Conservation (phyloP, 495 filamentous ascomycete species). For the Hypoxylon cercidicola region DNA sequence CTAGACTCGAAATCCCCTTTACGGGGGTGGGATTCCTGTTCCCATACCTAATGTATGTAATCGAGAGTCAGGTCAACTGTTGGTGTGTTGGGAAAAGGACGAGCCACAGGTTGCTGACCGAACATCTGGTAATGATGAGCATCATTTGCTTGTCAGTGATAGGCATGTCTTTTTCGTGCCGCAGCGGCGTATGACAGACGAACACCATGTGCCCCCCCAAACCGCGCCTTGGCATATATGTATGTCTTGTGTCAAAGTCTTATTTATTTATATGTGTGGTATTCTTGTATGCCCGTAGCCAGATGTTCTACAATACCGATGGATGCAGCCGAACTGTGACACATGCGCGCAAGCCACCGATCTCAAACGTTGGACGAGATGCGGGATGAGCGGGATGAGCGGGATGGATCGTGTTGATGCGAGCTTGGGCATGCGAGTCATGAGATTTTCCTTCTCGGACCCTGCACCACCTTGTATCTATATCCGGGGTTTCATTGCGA, state of each 20-base stretch:
- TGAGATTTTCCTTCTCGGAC: constrained; percentile 31
- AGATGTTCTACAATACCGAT: constrained; percentile 32
- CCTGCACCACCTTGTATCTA: constrained; percentile 33
- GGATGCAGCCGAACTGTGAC: constrained; percentile 42
- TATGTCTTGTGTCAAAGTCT: constrained; percentile 15
- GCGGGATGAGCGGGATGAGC: constrained; percentile 38
- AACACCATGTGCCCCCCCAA: constrained; percentile 28
- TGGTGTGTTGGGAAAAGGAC: constrained; percentile 30
- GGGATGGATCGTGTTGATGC: constrained; percentile 32
- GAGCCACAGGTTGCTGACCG: constrained; percentile 29
- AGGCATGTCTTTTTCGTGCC: constrained; percentile 25
- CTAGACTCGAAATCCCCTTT: not conserved
- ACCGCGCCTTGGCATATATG: constrained; percentile 8
- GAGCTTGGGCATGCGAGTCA: constrained; percentile 33
- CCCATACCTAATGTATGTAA: not conserved
- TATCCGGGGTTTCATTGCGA: constrained; percentile 40
- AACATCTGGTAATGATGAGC: constrained; percentile 22
- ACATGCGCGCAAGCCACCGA: constrained; percentile 34
- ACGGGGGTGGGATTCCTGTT: not conserved
- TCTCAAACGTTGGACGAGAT: constrained; percentile 41
- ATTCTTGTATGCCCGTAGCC: constrained; percentile 30
- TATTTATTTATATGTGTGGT: constrained; percentile 4
- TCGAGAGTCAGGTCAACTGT: constrained; percentile 25
- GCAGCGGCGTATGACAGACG: constrained; percentile 25
- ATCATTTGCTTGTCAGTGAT: constrained; percentile 23